These are phyloP conservation scores for Pythium rhizo-oryzae DNA, from an alignment of 352 stramenopile genomes.

Conservation along the genomic window DNA sequence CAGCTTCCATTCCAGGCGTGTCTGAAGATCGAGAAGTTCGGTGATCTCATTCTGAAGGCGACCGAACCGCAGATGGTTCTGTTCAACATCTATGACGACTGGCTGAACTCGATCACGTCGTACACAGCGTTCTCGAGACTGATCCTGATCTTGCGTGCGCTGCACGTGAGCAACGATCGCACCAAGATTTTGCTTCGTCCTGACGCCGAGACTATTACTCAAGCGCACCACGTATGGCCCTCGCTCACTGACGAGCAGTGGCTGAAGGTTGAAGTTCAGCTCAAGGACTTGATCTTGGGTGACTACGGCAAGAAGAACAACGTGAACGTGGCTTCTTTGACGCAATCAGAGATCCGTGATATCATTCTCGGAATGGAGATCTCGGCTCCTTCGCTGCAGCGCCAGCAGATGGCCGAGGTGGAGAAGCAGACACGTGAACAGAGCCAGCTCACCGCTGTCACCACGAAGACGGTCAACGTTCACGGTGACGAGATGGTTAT, in stretches of 20 bases:
- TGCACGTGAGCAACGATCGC: conserved; percentile 97
- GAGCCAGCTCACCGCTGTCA: conserved; percentile 98
- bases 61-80: conserved; percentile 99
- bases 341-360: conserved; percentile 99
- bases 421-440: conserved; percentile 99
- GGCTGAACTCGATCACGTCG: conserved; percentile 99
- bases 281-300: conserved; percentile 99
- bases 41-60: conserved; percentile 99
- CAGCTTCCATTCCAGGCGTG: conserved; percentile 99
- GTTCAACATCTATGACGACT: conserved; percentile 99
- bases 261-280: conserved; percentile 99
- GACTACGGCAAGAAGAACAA: conserved; percentile 99
- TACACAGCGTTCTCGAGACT: conserved; percentile 99
- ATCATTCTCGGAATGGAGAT: conserved; percentile 99
- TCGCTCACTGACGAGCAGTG: conserved; percentile 99
- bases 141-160: conserved; percentile 98
- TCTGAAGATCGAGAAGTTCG: conserved; percentile 99
- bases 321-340: conserved; percentile 99
- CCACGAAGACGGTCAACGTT: conserved; percentile 99
- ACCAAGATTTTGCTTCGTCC: conserved; percentile 98
- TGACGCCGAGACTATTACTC: conserved; percentile 98
- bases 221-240: conserved; percentile 99
- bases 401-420: conserved; percentile 99
- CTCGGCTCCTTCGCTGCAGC: conserved; percentile 97
- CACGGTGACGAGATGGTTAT: conserved; percentile 99